phyloP scores from a whole-genome alignment of 306 rosid genomes.

The Sesbania bispinosa region DNA sequence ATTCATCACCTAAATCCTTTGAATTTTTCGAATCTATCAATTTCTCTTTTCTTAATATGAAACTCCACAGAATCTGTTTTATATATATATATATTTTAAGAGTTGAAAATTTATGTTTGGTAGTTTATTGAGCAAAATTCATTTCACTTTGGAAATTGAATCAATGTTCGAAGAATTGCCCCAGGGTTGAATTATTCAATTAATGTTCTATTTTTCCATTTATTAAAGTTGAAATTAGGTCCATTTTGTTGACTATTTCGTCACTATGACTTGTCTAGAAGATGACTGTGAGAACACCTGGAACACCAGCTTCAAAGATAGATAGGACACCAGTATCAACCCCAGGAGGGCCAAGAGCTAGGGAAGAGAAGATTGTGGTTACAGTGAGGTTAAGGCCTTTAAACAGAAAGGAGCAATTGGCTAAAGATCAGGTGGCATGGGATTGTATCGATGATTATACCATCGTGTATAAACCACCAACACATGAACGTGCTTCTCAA shows the following conservation, averaged over 20 bases:
- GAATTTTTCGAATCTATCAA: background rate
- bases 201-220: background rate
- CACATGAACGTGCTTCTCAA: constrained; percentile 68
- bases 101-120: background rate
- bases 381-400: constrained; percentile 92
- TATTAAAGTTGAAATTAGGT: background rate
- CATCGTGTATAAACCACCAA: constrained; percentile 60
- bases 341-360: constrained; percentile 70
- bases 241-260: background rate
- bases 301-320: constrained; percentile 85
- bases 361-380: constrained; percentile 95
- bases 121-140: background rate
- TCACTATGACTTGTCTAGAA: constrained; percentile 25
- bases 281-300: constrained; percentile 87
- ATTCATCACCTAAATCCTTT: background rate
- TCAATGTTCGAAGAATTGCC: background rate
- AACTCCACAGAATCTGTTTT: background rate
- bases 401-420: constrained; percentile 80
- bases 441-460: constrained; percentile 78
- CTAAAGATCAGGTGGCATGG: constrained; percentile 96
- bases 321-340: constrained; percentile 86
- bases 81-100: background rate
- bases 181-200: background rate
- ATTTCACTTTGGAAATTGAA: background rate
- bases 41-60: background rate